phyloP scores from a whole-genome alignment of 2,329 filamentous ascomycete species.

The Thielaviopsis punctulata region DNA sequence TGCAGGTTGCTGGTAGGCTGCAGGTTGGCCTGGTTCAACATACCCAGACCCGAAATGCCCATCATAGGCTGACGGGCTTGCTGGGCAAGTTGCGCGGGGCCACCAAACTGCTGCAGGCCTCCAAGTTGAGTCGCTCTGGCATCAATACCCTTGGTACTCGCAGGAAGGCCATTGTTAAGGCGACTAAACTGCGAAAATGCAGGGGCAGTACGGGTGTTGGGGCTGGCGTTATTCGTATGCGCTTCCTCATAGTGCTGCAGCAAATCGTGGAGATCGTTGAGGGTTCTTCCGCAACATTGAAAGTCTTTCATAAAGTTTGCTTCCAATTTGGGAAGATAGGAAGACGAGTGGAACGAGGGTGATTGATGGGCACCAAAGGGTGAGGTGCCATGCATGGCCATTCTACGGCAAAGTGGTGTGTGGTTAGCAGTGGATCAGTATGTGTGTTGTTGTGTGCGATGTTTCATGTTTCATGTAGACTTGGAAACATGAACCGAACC shows the following conservation, averaged over 20 bases:
- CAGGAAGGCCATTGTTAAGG: not conserved
- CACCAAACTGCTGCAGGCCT: slow-evolving; percentile 11
- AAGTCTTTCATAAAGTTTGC: slow-evolving; percentile 97
- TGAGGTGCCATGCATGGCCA: slow-evolving; percentile 93
- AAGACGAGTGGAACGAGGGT: slow-evolving; percentile 92
- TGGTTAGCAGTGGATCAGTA: slow-evolving; percentile 14
- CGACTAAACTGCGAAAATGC: slow-evolving; percentile 24
- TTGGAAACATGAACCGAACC: not conserved
- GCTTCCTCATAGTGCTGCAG: slow-evolving; percentile 93
- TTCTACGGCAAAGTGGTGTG: slow-evolving; percentile 33
- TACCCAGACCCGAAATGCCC: slow-evolving; percentile 9
- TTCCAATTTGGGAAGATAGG: slow-evolving; percentile 89
- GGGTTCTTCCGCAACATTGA: slow-evolving; percentile 76
- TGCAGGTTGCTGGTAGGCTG: slow-evolving; percentile 28
- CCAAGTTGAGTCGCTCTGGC: slow-evolving; percentile 1
- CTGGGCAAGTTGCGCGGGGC: slow-evolving; percentile 11
- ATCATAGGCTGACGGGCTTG: slow-evolving; percentile 12
- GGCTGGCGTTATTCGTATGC: slow-evolving; percentile 52
- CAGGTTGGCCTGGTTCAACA: slow-evolving; percentile 21
- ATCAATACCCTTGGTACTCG: slow-evolving; percentile 3
- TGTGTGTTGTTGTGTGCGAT: too few species aligned
- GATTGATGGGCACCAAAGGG: slow-evolving; percentile 68
- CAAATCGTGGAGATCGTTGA: slow-evolving; percentile 84
- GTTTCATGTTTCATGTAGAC: not conserved
- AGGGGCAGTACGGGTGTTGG: slow-evolving; percentile 22